Evolutionary conservation across 192 early-diverging fungal species (phyloP), one percentile per base, ranked within the genome.

Genomic region (Coemansia biformis): DNA sequence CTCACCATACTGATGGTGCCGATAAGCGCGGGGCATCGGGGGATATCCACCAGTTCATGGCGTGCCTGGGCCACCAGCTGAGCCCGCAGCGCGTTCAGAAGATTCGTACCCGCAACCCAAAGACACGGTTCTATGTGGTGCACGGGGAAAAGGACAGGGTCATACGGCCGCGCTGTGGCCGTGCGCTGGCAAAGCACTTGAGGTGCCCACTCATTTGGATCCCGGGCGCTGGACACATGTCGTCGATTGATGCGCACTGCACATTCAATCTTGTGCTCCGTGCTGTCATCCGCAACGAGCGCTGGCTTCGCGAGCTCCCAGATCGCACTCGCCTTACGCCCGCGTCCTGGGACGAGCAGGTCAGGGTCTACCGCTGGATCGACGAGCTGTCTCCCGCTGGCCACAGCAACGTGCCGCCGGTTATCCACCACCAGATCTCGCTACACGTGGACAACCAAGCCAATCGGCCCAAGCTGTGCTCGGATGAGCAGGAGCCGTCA

Each of bases 21-120:
- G 24, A 15, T 12, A 63, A 59, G 16, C 59, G 49, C 16, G 36
- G 54, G 32, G 44, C 38, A 16, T 47, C 62, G 1, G 75, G 61
- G 37, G 75, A 77, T 26, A 23, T 77, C 30, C 57, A 70, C 42
- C 75, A 77, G 41, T 63, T 77, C 41, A 59, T 66, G 37, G 75
- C 75, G 9, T 63, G 59, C n/a, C 40, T 70, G 42, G 67, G 67
- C 14, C 75, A 77, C 43, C 50, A 53, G 0, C 53, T 77, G 31
- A 60, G 42, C 40, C 9, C 59, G 1, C 34, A 47, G 14, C 66
- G 57, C 0, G 57, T 77, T 3, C 55, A 50, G 0, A 10, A 30
- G 8, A 60, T 74, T 0, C 70, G 51, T 4, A 22, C 28, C 1
- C 43, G 19, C 3, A 61, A 70, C n/a, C 56, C 59, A 7, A 35